Evolutionary conservation across 2,329 filamentous ascomycete genomes (phyloP), one percentile per base, ranked within the genome.

Genomic region (Calycina herbarum): DNA sequence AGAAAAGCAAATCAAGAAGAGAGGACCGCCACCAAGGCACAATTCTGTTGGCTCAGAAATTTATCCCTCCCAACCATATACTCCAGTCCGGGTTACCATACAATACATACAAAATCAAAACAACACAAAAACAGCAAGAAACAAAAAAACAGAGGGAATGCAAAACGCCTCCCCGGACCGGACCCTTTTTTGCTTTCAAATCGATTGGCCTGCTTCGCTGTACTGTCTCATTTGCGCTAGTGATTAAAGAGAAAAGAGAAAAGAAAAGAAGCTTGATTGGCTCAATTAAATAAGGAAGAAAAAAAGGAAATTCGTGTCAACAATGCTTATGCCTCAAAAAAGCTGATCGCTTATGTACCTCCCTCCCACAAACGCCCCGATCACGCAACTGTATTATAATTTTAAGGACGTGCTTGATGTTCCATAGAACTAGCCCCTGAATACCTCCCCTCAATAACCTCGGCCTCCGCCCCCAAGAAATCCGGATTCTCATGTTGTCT

Each of bases 401-500:
- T 27, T 54, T 20, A 54, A 54, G n/a, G 4, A 3, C 48, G 60
- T 60, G 65, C 61, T 48, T 62, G 56, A n/a, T 70, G 40, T 13
- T 74, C 71, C 60, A 71, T 67, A 6, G 68, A 71, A 6, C 69
- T 71, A 27, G 67, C 65, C 3, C 68, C 69, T 31, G 69, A 73
- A 59, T 65, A 45, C 56, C 71, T 48, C 20, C 66, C 82, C 61
- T 85, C 80, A 2, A 89, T 80, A 17, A 89, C 77, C 74, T 89
- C 86, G 1, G 86, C 86, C 6, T 83, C 79, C 67, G 80, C 83
- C 24, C 83, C 84, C 1, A 86, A 74, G 29, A 85, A 77, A 67
- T 85, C 80, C 10, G 80, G 76, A 45, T 78, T 75, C 27, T 79
- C 77, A 11, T 78, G 78, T 5, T 82, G 83, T 6, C 17, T 17